A percentile compares a stretch with the other conserved stretches of the same genome.
Conservation (phyloP, 2,329 filamentous ascomycete genomes). For the Pseudogymnoascus sp. region DNA sequence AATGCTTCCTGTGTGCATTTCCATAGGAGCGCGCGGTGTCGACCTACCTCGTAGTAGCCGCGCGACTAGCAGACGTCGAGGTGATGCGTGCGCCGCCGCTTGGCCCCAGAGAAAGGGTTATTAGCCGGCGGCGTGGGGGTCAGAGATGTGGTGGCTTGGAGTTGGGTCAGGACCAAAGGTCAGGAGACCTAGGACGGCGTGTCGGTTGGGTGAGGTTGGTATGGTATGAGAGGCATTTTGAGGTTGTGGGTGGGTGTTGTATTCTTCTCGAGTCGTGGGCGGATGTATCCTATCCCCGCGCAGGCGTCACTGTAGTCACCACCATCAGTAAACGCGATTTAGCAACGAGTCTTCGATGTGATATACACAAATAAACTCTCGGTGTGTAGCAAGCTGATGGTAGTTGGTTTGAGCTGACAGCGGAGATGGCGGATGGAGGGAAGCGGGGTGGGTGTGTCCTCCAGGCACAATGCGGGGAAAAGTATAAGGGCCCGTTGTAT, state of each 20-base stretch:
- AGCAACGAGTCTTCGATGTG: not conserved
- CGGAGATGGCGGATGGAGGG: not conserved
- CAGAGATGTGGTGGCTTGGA: slow-evolving; percentile 13
- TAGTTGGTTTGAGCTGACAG: not conserved
- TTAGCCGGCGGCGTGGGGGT: slow-evolving; percentile 1
- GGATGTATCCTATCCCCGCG: not conserved
- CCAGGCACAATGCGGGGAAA: not conserved
- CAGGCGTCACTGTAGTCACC: not conserved
- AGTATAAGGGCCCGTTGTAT: not conserved
- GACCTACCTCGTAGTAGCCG: slow-evolving; percentile 81
- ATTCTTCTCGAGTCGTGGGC: not conserved
- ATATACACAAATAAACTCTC: not conserved
- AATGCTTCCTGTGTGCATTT: slow-evolving; percentile 66
- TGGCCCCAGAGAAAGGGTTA: too few relatives aligned
- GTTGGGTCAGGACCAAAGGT: slow-evolving; percentile 63
- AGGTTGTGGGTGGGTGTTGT: not conserved
- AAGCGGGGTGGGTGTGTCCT: not conserved
- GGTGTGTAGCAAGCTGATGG: not conserved
- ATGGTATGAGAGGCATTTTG: slow-evolving; percentile 23
- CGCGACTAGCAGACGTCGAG: slow-evolving; percentile 66
- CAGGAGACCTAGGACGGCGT: slow-evolving; percentile 79
- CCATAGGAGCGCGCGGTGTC: slow-evolving; percentile 71
- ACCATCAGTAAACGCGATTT: not conserved
- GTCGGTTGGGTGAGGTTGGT: slow-evolving; percentile 39
- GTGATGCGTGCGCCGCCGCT: too few relatives aligned